These are phyloP conservation scores for Pichia sp. DNA, from an alignment of 1,139 yeast genomes.

Conservation along the genomic window DNA sequence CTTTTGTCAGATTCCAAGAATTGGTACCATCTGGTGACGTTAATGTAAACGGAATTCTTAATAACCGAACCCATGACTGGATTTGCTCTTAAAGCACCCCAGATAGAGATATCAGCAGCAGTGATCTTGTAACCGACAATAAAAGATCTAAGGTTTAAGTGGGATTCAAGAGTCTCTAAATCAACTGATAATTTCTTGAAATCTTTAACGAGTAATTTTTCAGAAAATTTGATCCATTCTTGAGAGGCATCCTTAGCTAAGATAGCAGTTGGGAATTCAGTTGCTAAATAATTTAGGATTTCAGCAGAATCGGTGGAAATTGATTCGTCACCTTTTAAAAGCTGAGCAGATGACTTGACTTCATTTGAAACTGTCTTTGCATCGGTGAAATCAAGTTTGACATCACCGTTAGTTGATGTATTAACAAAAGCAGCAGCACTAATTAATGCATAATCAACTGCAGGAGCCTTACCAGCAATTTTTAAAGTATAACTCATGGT, in stretches of 20 bases:
- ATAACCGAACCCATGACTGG: constrained; percentile 87
- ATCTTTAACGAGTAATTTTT: constrained; percentile 71
- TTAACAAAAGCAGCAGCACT: constrained; percentile 75
- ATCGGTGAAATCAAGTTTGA: constrained; percentile 61
- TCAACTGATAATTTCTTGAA: constrained; percentile 77
- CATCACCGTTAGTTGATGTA: constrained; percentile 41
- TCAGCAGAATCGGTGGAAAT: constrained; percentile 20
- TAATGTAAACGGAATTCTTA: constrained; percentile 75
- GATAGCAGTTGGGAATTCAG: constrained; percentile 38
- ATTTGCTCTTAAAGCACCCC: constrained; percentile 93
- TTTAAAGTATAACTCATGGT: constrained; percentile 38
- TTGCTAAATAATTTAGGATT: constrained; percentile 33
- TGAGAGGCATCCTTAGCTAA: constrained; percentile 35
- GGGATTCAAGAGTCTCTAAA: constrained; percentile 74
- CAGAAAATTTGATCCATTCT: constrained; percentile 67
- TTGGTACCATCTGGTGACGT: constrained; percentile 91
- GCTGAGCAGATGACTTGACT: constrained; percentile 36
- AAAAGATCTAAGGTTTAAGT: constrained; percentile 79
- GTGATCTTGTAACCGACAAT: constrained; percentile 60
- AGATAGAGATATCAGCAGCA: constrained; percentile 76
- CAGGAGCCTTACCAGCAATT: constrained; percentile 81
- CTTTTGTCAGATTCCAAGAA: constrained; percentile 59
- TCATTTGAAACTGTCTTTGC: constrained; percentile 40
- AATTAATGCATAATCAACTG: constrained; percentile 71
- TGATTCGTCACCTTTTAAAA: constrained; percentile 39